Percentiles rank a stretch among this genome's conserved stretches.
These are phyloP conservation scores for Scutellaria barbata DNA, from an alignment of 257 asterid genomes.

Conservation along the genomic window DNA sequence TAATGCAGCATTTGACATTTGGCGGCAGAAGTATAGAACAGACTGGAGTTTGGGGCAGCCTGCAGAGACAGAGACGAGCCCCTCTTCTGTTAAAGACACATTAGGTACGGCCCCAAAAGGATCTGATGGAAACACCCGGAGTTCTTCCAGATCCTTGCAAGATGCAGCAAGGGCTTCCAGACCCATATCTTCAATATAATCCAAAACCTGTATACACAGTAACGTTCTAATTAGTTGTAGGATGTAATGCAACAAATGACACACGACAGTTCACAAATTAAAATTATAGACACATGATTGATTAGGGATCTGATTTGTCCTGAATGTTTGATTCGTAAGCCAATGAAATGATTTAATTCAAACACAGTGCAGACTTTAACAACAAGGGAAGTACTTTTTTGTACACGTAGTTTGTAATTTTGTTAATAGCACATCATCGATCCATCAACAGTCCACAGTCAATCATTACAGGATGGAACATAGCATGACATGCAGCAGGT, in stretches of 20 bases:
- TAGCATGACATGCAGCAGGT: not conserved
- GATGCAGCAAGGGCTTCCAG: constrained; percentile 67
- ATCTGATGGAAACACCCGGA: constrained; percentile 86
- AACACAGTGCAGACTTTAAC: too few species aligned
- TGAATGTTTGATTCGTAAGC: not conserved
- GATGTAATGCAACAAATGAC: not conserved
- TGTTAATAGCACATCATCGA: not conserved
- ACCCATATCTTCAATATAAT: constrained; percentile 81
- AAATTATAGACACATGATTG: not conserved
- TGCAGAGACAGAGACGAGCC: constrained; percentile 80
- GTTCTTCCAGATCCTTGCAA: constrained; percentile 84
- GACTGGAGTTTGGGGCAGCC: constrained; percentile 90
- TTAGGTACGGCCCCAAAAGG: constrained; percentile 72
- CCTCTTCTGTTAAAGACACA: constrained; percentile 78
- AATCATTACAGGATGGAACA: not conserved
- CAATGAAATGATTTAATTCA: too few species aligned
- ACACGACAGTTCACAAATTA: not conserved
- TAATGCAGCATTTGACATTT: constrained; percentile 84
- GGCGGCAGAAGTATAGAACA: constrained; percentile 85
- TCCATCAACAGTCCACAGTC: not conserved
- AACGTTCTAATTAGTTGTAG: not conserved
- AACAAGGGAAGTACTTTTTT: too few species aligned
- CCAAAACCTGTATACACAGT: constrained; percentile 63
- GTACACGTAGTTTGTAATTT: not conserved
- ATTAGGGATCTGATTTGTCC: not conserved